These are phyloP conservation scores for Euphorbia pulcherrima DNA, from an alignment of 345 rosid species.

Conservation along the genomic window DNA sequence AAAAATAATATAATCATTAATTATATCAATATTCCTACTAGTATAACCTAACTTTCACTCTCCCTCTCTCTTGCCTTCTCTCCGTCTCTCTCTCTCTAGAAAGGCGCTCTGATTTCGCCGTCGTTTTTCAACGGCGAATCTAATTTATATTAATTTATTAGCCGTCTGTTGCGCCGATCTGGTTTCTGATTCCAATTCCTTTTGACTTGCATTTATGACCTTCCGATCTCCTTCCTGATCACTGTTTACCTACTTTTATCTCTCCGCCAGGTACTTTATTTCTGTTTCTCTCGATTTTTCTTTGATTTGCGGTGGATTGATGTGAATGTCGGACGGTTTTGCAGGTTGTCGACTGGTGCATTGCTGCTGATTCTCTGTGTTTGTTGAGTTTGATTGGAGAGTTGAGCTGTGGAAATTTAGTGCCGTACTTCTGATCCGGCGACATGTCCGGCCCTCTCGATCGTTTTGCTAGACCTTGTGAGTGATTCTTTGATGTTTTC, in stretches of 20 bases:
- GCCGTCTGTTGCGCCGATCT: conserved; percentile 10
- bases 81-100: conserved; percentile 7
- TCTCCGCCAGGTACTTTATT: neutral
- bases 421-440: conserved; percentile 1
- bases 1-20: no score
- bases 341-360: neutral
- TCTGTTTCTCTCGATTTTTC: neutral
- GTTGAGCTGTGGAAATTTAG: neutral
- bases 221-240: conserved; percentile 47
- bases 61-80: conserved; percentile 4
- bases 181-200: conserved; percentile 11
- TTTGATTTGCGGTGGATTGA: conserved; percentile 19
- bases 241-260: neutral
- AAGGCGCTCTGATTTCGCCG: conserved; percentile 24
- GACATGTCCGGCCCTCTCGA: conserved; percentile 94
- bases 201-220: conserved; percentile 35
- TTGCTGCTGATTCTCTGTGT: conserved; percentile 11
- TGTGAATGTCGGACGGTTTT: conserved; percentile 13
- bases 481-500: conserved; percentile 29
- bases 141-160: conserved; percentile 17
- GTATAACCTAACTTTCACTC: neutral
- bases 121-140: conserved; percentile 36
- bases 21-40: no score
- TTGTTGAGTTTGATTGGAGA: conserved; percentile 21
- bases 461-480: conserved; percentile 92